These are phyloP conservation scores for Colletotrichum nymphaeae DNA, from an alignment of 2,329 filamentous ascomycete species.

Conservation along the genomic window DNA sequence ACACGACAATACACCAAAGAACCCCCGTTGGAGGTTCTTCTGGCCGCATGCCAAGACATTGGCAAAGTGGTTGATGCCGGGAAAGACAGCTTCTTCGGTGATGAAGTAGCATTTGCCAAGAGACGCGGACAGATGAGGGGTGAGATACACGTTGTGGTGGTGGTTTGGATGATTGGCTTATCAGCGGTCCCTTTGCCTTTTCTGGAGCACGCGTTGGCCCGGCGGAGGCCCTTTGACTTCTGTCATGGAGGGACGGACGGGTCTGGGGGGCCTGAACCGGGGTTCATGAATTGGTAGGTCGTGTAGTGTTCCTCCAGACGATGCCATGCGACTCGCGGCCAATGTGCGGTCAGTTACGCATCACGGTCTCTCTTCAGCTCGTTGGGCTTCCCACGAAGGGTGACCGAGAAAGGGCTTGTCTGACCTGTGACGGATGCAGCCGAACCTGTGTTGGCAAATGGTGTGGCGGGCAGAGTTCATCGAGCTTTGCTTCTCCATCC, in stretches of 20 bases:
- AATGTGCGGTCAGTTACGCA: constrained; percentile 17
- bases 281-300: background rate
- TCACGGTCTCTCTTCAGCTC: constrained; percentile 21
- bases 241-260: background rate
- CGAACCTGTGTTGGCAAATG: background rate
- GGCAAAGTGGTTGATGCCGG: constrained; percentile 23
- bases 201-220: constrained; percentile 5
- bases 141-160: constrained; percentile 24
- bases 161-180: constrained; percentile 33
- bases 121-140: constrained; percentile 14
- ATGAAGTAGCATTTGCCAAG: constrained; percentile 33
- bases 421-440: background rate
- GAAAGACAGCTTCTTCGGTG: constrained; percentile 29
- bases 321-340: constrained; percentile 7
- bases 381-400: background rate
- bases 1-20: background rate
- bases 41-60: constrained; percentile 15
- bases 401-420: background rate
- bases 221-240: background rate
- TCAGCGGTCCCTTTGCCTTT: constrained; percentile 28
- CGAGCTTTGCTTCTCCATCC: background rate
- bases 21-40: background rate
- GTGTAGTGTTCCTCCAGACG: background rate
- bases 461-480: background rate
- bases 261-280: background rate